phyloP scores from a whole-genome alignment of 768 basidiomycete genomes.

The Xerocomus brunneocitrinus region DNA sequence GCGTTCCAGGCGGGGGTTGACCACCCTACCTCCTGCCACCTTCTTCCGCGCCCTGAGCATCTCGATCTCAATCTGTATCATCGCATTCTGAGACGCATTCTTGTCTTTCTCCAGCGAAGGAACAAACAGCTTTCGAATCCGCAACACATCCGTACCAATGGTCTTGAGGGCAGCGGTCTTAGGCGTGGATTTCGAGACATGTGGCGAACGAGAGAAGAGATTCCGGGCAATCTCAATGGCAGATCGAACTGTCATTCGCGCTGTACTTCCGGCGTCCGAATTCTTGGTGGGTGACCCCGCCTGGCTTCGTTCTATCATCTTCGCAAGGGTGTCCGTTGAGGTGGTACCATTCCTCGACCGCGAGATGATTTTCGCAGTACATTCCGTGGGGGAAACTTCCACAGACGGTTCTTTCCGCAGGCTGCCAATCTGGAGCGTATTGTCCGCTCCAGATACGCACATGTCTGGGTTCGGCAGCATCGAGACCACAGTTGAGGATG shows the following conservation, averaged over 20 bases:
- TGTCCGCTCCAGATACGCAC: background rate
- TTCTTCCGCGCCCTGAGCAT: conserved; percentile 3
- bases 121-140: background rate
- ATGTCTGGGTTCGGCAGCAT: background rate
- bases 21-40: background rate
- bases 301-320: background rate
- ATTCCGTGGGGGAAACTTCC: background rate
- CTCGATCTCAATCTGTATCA: conserved; percentile 8
- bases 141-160: background rate
- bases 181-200: background rate
- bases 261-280: background rate
- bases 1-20: background rate
- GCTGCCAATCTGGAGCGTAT: background rate
- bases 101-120: conserved; percentile 4
- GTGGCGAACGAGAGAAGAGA: background rate
- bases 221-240: background rate
- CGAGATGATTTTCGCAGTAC: background rate
- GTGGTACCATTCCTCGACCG: background rate
- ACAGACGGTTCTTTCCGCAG: background rate
- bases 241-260: background rate
- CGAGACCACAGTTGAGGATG: background rate
- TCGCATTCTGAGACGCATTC: background rate
- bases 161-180: background rate
- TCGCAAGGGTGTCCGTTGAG: background rate
- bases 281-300: background rate